Base-by-base conservation (phyloP, 768 basidiomycete species). In the Mycena belliarum region DNA sequence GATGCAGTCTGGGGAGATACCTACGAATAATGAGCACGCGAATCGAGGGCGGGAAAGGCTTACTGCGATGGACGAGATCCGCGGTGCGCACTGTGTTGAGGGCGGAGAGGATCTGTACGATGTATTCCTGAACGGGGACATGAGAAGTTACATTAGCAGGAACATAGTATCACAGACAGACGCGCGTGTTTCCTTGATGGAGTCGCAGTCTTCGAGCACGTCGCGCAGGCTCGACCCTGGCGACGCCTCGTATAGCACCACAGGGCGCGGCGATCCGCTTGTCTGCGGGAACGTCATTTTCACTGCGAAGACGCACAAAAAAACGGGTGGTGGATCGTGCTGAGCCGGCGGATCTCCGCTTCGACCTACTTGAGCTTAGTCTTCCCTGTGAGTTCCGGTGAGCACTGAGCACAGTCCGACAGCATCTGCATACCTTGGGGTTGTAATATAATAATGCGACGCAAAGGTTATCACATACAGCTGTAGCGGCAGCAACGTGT, bases 71-170 rank as follows among this genome's bases (percentile, higher is more conserved):
- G 12, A 91, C 77, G n/a, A 93, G 72, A 56, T 83, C 84, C 4
- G 71, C 75, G 0, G 82, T 76, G 66, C 93, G 91, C 1, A 93
- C 68, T 0, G 82, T 82, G 55, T 87, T 85, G 49, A 93, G 70
- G 0, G 82, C 91, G 2, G 83, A 80, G 1, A 93, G 72, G 37
- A 91, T 84, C 68, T 94, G 91, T 0, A 75, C 75, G 1, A 91
- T 75, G 64, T 92, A 93, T 55, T 90, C 91, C 88, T 92, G 57
- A n/a, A n/a, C n/a, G n/a, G n/a, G n/a, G n/a, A n/a, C n/a, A n/a
- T n/a, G n/a, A n/a, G n/a, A n/a, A n/a, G n/a, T n/a, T n/a, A n/a
- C n/a, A n/a, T n/a, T n/a, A 38, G 26, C 11, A 20, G 10, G 28
- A 28, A 14, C 45, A 50, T 18, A n/a, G n/a, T n/a, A n/a, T n/a